Base-by-base conservation (phyloP, 495 filamentous ascomycete genomes). In the Choiromyces venosus region DNA sequence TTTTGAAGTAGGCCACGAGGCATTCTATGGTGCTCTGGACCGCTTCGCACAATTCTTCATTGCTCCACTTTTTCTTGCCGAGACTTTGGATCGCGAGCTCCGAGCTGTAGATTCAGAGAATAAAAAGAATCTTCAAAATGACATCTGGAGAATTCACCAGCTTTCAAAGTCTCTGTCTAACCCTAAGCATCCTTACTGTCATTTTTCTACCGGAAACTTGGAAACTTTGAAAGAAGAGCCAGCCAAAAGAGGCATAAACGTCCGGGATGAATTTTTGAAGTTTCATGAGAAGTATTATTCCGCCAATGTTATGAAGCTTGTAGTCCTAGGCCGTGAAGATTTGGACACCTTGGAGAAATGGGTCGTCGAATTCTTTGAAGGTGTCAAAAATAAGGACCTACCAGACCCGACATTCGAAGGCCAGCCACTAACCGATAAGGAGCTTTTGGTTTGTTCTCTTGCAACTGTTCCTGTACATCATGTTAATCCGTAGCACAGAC, bases 1-100 rank as follows among this genome's bases (percentile, higher is more conserved):
- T 84, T 99, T 98, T 81, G 95, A 99, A 79, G 90, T 98, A 67
- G 92, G 92, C 1, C 92, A 94, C 82, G 84, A 91, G 81, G 84
- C 87, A 77, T 84, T 99, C 16, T 91, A 93, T 79, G 96, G 94
- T 14, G 96, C 93, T 16, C 85, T 99, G 64, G 95, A 99, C 82
- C 89, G 94, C 37, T 99, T 99, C 82, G 93, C 96, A 44, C 95
- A 99, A 83, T 99, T 99, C 83, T 99, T 99, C 84, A 89, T 97
- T 74, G 87, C 89, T 36, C 95, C 95, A 0, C 88, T 99, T 35
- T 99, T 98, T 82, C 86, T 97, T 18, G 88, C 90, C 69, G 93
- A 90, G 56, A 97, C 94, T 2, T 82, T 99, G 56, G 95, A 99
- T 76, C 89, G 95, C 38, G 95, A 99, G 83, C 85, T 99, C 73